These are phyloP conservation scores for Aschersonia sp. DNA, from an alignment of 2,329 filamentous ascomycete species.

Conservation along the genomic window DNA sequence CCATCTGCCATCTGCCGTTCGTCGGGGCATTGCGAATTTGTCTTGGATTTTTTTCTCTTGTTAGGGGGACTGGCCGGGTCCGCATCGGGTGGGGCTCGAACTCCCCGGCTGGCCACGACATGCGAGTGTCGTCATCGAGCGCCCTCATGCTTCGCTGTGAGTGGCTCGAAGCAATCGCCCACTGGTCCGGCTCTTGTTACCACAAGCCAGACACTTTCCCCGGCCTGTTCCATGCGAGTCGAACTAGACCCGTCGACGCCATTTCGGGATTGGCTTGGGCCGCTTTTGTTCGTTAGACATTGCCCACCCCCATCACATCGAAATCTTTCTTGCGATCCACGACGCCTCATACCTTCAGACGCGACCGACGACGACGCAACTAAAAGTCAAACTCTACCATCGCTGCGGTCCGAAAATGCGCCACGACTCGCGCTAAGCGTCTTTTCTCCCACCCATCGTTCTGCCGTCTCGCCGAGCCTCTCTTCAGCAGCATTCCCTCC, in stretches of 20 bases:
- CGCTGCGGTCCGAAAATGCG: slow-evolving; percentile 3
- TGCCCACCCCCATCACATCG: background rate
- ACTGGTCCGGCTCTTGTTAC: background rate
- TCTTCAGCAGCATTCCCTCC: slow-evolving; percentile 6
- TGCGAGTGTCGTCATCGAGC: slow-evolving; percentile 1
- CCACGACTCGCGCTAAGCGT: slow-evolving; percentile 2
- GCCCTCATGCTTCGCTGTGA: background rate
- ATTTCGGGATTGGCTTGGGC: too few relatives aligned
- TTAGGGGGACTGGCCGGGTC: background rate
- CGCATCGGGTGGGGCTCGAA: background rate
- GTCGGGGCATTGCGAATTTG: background rate
- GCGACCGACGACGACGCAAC: background rate
- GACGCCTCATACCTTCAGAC: background rate
- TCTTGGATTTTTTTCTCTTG: background rate
- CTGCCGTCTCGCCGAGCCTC: slow-evolving; percentile 4
- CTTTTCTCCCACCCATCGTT: background rate
- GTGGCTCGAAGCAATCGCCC: background rate
- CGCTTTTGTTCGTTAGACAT: too few relatives aligned
- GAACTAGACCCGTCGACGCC: too few relatives aligned
- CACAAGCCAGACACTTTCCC: too few relatives aligned
- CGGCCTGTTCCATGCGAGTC: too few relatives aligned
- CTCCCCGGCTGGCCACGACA: background rate
- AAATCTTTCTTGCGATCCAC: background rate
- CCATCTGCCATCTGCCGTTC: too few relatives aligned
- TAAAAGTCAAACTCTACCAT: background rate